Evolutionary conservation across 192 early-diverging fungal species (phyloP).

Genomic region (Rhizoclosmatium sp.): DNA sequence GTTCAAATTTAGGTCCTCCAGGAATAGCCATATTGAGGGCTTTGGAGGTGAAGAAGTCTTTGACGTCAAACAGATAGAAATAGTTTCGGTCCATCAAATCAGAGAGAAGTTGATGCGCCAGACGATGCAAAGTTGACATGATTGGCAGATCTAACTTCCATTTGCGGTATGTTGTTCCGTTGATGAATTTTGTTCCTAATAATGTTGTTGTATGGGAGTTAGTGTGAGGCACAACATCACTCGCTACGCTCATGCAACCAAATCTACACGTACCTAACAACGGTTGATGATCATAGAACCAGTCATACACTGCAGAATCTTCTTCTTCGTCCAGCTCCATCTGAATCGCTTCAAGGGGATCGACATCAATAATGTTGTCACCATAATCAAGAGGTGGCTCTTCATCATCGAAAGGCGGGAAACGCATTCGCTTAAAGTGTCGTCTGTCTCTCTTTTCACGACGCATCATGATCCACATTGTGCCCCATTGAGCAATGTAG

Average conservation of each 20-base stretch:
- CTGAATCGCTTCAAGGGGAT: constrained; percentile 98
- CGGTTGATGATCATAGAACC: constrained; percentile 98
- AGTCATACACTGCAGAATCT: constrained; percentile 88
- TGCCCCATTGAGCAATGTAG: constrained; percentile 99
- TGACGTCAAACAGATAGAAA: constrained; percentile 96
- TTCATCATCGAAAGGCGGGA: constrained; percentile 98
- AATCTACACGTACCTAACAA: constrained; percentile 51
- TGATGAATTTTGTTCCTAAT: constrained; percentile 73
- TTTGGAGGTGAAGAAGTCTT: constrained; percentile 97
- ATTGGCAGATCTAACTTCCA: constrained; percentile 93
- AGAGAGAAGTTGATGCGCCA: constrained; percentile 91
- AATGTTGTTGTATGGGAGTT: neutral
- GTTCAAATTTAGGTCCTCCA: constrained; percentile 98
- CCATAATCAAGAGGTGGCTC: constrained; percentile 99
- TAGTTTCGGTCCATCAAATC: constrained; percentile 96
- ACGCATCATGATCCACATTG: constrained; percentile 99
- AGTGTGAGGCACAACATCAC: too few species aligned
- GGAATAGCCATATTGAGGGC: constrained; percentile 98
- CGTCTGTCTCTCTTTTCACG: constrained; percentile 96
- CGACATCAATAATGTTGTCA: constrained; percentile 98
- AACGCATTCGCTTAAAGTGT: constrained; percentile 99
- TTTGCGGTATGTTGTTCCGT: constrained; percentile 85
- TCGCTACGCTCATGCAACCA: too few species aligned
- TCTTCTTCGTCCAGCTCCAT: constrained; percentile 98
- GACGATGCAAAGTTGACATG: constrained; percentile 93